A percentile compares a stretch with the other conserved stretches of the same genome.
phyloP scores from a whole-genome alignment of 106 monocot species.

The Platanthera zijinensis region DNA sequence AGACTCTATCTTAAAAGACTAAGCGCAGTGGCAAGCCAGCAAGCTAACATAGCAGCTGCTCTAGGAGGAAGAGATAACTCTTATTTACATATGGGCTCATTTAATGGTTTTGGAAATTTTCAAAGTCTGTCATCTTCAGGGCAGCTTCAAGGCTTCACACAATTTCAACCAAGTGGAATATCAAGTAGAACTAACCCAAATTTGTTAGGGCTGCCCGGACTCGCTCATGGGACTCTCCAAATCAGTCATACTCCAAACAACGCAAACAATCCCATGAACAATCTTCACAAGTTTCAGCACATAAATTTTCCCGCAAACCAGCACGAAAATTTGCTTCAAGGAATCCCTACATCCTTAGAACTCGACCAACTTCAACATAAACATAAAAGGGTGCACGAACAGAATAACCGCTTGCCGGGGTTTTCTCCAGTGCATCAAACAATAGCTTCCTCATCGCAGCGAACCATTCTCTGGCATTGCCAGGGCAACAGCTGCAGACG shows the following conservation, averaged over 20 bases:
- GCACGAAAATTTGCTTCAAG: constrained; percentile 31
- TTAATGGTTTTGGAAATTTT: constrained; percentile 35
- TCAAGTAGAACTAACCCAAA: constrained; percentile 23
- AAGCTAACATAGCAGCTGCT: constrained; percentile 58
- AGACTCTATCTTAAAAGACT: constrained; percentile 72
- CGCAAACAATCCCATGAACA: constrained; percentile 21
- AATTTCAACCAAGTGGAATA: constrained; percentile 40
- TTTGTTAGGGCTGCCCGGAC: constrained; percentile 34
- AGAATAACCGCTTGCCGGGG: constrained; percentile 18
- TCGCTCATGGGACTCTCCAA: constrained; percentile 27
- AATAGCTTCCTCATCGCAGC: constrained; percentile 26
- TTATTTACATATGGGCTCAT: constrained; percentile 38
- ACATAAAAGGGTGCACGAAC: constrained; percentile 14
- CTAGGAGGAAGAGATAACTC: constrained; percentile 40
- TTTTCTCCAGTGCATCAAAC: constrained; percentile 15
- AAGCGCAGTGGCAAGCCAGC: constrained; percentile 50
- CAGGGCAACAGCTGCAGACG: constrained; percentile 22
- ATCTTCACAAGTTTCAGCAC: constrained; percentile 33
- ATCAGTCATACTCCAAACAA: constrained; percentile 16
- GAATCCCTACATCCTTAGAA: constrained; percentile 32
- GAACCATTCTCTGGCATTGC: constrained; percentile 23
- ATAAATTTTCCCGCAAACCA: constrained; percentile 28
- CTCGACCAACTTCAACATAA: constrained; percentile 37
- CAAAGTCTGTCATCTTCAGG: constrained; percentile 11
- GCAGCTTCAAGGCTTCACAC: constrained; percentile 12